These are phyloP conservation scores for Lactarius sp. DNA, from an alignment of 768 basidiomycete species.

Conservation along the genomic window DNA sequence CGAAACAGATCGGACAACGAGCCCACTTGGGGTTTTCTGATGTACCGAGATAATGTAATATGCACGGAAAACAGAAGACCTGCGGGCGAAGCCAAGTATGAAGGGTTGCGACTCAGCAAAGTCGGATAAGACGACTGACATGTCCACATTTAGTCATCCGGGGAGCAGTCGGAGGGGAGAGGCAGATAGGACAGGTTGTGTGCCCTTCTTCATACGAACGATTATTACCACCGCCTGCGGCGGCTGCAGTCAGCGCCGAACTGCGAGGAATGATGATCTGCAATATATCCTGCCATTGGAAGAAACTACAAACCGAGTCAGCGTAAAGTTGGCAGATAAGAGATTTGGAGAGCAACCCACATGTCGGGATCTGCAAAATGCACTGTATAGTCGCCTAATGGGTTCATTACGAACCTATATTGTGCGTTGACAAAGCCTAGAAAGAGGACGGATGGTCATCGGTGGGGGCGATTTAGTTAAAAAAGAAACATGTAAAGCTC, in stretches of 20 bases:
- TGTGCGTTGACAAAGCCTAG: slow-evolving; percentile 95
- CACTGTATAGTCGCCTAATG: slow-evolving; percentile 85
- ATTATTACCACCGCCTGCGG: slow-evolving; percentile 41
- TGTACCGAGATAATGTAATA: slow-evolving; percentile 81
- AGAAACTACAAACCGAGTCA: slow-evolving; percentile 52
- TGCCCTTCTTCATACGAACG: slow-evolving; percentile 50
- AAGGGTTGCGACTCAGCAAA: slow-evolving; percentile 17
- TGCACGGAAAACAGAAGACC: slow-evolving; percentile 95
- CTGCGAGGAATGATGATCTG: slow-evolving; percentile 90
- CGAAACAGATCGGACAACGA: slow-evolving; percentile 94
- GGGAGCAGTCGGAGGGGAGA: slow-evolving; percentile 84
- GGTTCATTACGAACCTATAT: slow-evolving; percentile 94
- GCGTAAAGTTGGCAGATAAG: slow-evolving; percentile 22
- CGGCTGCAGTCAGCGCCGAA: slow-evolving; percentile 64
- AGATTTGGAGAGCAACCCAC: slow-evolving; percentile 41
- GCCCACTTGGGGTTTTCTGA: slow-evolving; percentile 83
- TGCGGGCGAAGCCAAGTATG: slow-evolving; percentile 31
- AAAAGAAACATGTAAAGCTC: slow-evolving; percentile 37
- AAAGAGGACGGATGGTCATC: slow-evolving; percentile 22
- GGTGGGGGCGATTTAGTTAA: neutral
- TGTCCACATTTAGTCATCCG: slow-evolving; percentile 98
- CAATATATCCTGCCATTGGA: slow-evolving; percentile 93
- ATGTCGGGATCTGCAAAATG: slow-evolving; percentile 98
- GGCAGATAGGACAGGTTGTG: slow-evolving; percentile 89
- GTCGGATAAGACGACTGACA: slow-evolving; percentile 48